phyloP scores from a whole-genome alignment of 371 early-diverging fungal species.

The Actinomortierella ambigua region DNA sequence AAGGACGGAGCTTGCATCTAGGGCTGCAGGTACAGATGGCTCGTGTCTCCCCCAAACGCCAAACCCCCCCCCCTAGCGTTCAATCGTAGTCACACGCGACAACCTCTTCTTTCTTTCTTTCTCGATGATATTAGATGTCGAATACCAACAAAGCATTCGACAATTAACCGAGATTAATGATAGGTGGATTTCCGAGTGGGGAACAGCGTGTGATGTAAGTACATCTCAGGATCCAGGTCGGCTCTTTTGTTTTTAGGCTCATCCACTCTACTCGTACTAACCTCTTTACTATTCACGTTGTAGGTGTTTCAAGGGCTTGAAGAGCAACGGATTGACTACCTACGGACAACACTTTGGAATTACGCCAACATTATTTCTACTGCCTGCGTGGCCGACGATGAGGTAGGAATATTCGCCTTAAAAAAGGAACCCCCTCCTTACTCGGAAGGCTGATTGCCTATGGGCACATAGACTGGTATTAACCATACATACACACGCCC shows the following conservation, averaged over 20 bases:
- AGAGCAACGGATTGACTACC: conserved; percentile 86
- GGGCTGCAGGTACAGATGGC: conserved; percentile 23
- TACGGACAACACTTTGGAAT: conserved; percentile 79
- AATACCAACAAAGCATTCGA: conserved; percentile 70
- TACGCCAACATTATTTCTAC: conserved; percentile 87
- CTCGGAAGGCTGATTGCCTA: neutral
- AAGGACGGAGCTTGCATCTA: conserved; percentile 39
- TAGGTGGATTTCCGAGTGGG: conserved; percentile 74
- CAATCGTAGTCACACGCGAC: no score
- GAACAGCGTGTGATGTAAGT: conserved; percentile 70
- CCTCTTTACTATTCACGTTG: neutral
- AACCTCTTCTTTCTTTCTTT: no score
- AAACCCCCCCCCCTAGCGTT: no score
- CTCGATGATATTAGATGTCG: no score
- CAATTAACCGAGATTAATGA: conserved; percentile 70
- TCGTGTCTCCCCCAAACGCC: no score
- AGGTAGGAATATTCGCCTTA: conserved; percentile 55
- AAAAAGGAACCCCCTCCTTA: neutral
- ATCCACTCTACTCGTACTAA: neutral
- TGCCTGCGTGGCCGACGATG: conserved; percentile 87
- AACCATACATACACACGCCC: no score
- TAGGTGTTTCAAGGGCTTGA: conserved; percentile 86
- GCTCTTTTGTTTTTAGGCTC: no score
- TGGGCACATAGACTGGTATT: no score
- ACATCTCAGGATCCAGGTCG: no score